Evolutionary conservation across 129 eudicot genomes (phyloP).

Genomic region (Rutidosis leptorrhynchoides): DNA sequence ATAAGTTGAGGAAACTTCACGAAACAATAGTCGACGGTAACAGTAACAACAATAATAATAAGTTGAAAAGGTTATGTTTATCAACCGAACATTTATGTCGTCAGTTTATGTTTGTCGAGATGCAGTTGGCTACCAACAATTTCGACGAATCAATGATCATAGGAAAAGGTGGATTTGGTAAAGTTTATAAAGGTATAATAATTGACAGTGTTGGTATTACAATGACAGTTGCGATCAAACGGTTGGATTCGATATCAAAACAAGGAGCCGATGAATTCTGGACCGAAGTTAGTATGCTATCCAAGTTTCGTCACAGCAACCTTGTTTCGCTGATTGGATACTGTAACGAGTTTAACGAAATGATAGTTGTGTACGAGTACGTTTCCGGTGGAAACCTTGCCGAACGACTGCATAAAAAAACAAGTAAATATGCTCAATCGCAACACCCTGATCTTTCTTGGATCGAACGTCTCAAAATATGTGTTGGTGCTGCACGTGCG

Average conservation of each 20-base stretch:
- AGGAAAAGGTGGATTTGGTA: slow-evolving; percentile 37
- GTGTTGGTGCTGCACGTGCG: slow-evolving; percentile 38
- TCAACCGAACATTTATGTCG: slow-evolving; percentile 18
- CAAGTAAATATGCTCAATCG: neutral
- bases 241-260: slow-evolving; percentile 25
- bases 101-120: slow-evolving; percentile 20
- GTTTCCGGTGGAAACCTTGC: slow-evolving; percentile 33
- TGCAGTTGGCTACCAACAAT: slow-evolving; percentile 25
- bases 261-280: slow-evolving; percentile 40
- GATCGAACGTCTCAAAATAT: slow-evolving; percentile 40
- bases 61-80: neutral
- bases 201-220: slow-evolving; percentile 2
- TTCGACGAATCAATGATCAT: slow-evolving; percentile 22
- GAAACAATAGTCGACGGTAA: slow-evolving; percentile 19
- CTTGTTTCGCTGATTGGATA: slow-evolving; percentile 42
- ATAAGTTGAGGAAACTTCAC: slow-evolving; percentile 28
- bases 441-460: slow-evolving; percentile 23
- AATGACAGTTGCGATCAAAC: slow-evolving; percentile 26
- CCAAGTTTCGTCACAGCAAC: slow-evolving; percentile 32
- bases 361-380: slow-evolving; percentile 40
- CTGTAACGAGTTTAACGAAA: slow-evolving; percentile 36
- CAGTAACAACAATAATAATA: neutral
- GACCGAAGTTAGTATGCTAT: slow-evolving; percentile 39
- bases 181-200: slow-evolving; percentile 28
- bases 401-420: slow-evolving; percentile 32